These are phyloP conservation scores for Licmophora abbreviata DNA, from an alignment of 108 stramenopile genomes.

Conservation along the genomic window DNA sequence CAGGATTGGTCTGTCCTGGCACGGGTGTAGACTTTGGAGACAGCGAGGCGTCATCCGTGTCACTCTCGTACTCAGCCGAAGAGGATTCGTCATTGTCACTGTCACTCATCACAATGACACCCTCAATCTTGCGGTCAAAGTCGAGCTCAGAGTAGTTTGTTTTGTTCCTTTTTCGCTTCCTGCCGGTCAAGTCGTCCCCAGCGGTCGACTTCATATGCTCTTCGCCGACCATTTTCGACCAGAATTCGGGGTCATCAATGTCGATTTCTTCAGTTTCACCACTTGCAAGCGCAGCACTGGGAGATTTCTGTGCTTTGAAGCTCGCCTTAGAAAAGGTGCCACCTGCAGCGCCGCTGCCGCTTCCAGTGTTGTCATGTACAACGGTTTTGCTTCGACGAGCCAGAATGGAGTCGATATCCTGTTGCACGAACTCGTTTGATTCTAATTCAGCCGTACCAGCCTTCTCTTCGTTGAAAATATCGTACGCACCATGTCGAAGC, in stretches of 20 bases:
- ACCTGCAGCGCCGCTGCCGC: slow-evolving; percentile 61
- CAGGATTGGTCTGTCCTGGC: slow-evolving; percentile 7
- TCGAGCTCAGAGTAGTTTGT: slow-evolving; percentile 56
- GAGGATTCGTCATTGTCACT: slow-evolving; percentile 20
- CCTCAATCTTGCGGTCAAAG: slow-evolving; percentile 27
- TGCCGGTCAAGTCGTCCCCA: slow-evolving; percentile 11
- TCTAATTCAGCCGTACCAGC: slow-evolving; percentile 69
- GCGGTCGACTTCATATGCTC: slow-evolving; percentile 37
- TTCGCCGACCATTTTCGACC: slow-evolving; percentile 84
- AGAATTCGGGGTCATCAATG: slow-evolving; percentile 94
- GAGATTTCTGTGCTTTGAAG: slow-evolving; percentile 58
- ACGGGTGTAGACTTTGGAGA: slow-evolving; percentile 18
- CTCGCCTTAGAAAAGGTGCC: slow-evolving; percentile 90
- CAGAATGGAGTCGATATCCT: slow-evolving; percentile 86
- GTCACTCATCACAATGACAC: slow-evolving; percentile 14
- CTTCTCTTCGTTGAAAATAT: slow-evolving; percentile 83
- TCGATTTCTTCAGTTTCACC: slow-evolving; percentile 37
- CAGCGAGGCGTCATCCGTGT: slow-evolving; percentile 9
- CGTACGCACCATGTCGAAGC: slow-evolving; percentile 85
- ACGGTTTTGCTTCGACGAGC: slow-evolving; percentile 59
- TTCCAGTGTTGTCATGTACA: slow-evolving; percentile 76
- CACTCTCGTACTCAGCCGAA: slow-evolving; percentile 20
- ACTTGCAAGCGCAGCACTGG: slow-evolving; percentile 8
- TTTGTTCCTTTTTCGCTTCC: slow-evolving; percentile 36
- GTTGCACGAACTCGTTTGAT: slow-evolving; percentile 68